Percentiles rank a stretch among this genome's conserved stretches.
Evolutionary conservation across 2,329 filamentous ascomycete species (phyloP).

Genomic region (Ophiocordyceps camponoti-floridani): DNA sequence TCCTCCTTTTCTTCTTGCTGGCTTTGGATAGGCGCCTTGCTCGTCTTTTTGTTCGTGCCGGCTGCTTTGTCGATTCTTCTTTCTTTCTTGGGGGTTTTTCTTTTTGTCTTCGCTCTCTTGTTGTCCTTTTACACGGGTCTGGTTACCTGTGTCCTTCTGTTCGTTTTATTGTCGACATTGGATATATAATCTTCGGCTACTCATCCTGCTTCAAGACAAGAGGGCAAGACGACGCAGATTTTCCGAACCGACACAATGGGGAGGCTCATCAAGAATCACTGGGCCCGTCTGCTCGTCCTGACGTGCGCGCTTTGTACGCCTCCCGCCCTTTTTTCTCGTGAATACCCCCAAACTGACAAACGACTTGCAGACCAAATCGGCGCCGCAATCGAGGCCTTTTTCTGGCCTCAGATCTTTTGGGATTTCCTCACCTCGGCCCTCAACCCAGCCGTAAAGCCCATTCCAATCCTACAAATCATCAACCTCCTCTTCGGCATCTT

Average conservation of each 20-base stretch:
- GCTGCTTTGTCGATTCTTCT: background rate
- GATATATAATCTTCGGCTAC: background rate
- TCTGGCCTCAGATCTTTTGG: conserved; percentile 99
- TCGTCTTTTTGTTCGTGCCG: background rate
- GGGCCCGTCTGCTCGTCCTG: conserved; percentile 84
- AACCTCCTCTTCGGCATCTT: conserved; percentile 70
- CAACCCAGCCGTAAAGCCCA: conserved; percentile 66
- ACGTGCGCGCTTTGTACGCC: conserved; percentile 59
- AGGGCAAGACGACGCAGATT: conserved; percentile 2
- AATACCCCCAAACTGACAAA: conserved; percentile 5
- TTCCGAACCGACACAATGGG: conserved; percentile 45
- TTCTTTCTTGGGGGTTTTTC: conserved; percentile 29
- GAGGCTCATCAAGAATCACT: conserved; percentile 98
- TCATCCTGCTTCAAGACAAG: background rate
- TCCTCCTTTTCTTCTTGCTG: too few relatives aligned
- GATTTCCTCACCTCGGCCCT: conserved; percentile 88
- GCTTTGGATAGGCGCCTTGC: too few relatives aligned
- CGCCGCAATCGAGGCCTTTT: conserved; percentile 71
- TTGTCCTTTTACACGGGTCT: conserved; percentile 24
- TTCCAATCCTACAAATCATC: conserved; percentile 78
- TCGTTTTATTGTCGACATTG: background rate
- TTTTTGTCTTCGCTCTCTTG: conserved; percentile 13
- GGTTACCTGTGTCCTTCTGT: conserved; percentile 25
- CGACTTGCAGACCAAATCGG: conserved; percentile 59
- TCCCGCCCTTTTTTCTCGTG: background rate